Base-by-base conservation (phyloP, 257 asterid genomes). In the Paraleonurus japonicus region DNA sequence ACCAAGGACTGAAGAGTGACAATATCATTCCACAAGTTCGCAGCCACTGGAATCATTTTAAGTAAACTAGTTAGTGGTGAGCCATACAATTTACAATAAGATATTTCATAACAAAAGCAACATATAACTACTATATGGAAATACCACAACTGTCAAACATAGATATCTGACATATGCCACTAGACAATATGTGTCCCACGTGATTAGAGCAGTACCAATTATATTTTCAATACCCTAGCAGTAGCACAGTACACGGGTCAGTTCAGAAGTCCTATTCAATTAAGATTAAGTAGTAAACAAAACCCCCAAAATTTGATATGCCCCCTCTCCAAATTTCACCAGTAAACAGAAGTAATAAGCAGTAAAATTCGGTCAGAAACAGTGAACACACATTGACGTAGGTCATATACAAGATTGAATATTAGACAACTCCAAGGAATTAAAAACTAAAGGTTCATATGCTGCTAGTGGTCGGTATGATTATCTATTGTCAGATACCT, bases 1-100 rank as follows among this genome's bases (percentile, higher is more conserved):
- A 53, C 45, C 2, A 58, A 33, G 19, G 9, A 64, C 73, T 50
- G 19, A 53, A 75, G 64, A 74, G 35, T 33, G 57, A 37, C 55
- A 62, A 45, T 58, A 57, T 16, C 54, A 37, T 54, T 50, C 51
- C 62, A 60, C 64, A 58, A 67, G 58, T 45, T 75, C 64, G 35
- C 27, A 69, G 35, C 53, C 35, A 51, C 51, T 62, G 35, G 58
- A 39, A 48, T 8, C 61, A 43, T 39, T 72, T 72, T 30, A 50
- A 16, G 28, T 15, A 35, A 28, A 58, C 39, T 32, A 32, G 7
- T 32, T 32, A 33, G 5, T 22, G n/a, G 20, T 9, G 61, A 45
- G 39, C 45, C 23, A 63, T 63, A 39, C 11, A 53, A 10, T 19
- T 26, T 23, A 67, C 65, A 67, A 35, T 4, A 39, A 65, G 43